A percentile compares a stretch with the other conserved stretches of the same genome.
These are phyloP conservation scores for Neonectria neomacrospora DNA, from an alignment of 2,329 filamentous ascomycete genomes.

Conservation along the genomic window DNA sequence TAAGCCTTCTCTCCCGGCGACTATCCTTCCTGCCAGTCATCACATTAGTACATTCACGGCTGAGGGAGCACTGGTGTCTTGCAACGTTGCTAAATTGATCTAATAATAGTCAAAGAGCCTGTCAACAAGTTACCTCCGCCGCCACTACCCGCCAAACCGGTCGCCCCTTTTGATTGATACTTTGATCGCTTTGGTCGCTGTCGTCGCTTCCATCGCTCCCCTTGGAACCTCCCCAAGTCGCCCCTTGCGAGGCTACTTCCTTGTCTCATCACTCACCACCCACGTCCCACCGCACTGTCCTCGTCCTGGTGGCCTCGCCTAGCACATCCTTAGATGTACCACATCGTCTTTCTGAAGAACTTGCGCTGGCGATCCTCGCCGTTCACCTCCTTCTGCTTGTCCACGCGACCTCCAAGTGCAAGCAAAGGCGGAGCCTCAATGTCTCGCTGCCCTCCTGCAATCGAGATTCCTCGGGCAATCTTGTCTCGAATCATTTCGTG, in stretches of 20 bases:
- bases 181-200: constrained; percentile 16
- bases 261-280: too few species aligned
- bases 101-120: constrained; percentile 21
- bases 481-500: constrained; percentile 53
- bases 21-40: not conserved
- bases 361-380: constrained; percentile 49
- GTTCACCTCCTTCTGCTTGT: constrained; percentile 29
- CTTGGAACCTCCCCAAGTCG: not conserved
- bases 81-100: constrained; percentile 1
- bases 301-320: not conserved
- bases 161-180: constrained; percentile 47
- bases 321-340: constrained; percentile 52
- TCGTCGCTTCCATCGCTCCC: not conserved
- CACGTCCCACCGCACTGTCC: not conserved
- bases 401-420: constrained; percentile 43
- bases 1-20: not conserved
- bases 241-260: not conserved
- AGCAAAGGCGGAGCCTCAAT: constrained; percentile 47
- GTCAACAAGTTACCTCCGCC: constrained; percentile 46
- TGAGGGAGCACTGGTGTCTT: not conserved
- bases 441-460: constrained; percentile 35
- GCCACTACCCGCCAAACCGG: constrained; percentile 50
- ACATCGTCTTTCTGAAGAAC: constrained; percentile 56
- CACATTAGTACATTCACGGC: not conserved
- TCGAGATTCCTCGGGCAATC: constrained; percentile 52